Evolutionary conservation across 305 asterid species (phyloP).

Genomic region (Rubia peregrina): DNA sequence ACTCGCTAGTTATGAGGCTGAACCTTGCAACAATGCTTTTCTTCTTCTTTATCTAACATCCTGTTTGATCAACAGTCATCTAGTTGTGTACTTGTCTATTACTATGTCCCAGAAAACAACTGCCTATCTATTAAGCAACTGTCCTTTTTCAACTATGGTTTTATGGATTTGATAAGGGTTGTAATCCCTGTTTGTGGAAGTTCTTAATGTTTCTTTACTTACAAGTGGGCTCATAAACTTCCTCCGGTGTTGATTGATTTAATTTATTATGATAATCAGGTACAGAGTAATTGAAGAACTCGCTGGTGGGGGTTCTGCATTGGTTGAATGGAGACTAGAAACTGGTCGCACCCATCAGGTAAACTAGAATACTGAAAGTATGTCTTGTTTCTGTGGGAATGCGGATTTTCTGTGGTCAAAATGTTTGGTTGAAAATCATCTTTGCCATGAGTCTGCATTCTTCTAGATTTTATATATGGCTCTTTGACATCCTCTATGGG

Average conservation of each 20-base stretch:
- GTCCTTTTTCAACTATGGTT: neutral
- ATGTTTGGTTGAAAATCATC: neutral
- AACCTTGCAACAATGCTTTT: neutral
- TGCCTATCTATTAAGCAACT: neutral
- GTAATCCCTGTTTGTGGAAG: neutral
- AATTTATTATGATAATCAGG: conserved; percentile 37
- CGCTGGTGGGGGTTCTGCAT: conserved; percentile 75
- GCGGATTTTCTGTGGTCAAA: neutral
- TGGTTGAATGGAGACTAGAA: conserved; percentile 94
- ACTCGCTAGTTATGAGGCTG: neutral
- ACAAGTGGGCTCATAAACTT: neutral
- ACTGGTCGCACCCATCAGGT: conserved; percentile 99
- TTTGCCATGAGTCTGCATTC: neutral
- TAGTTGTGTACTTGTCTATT: neutral
- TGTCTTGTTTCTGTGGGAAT: neutral
- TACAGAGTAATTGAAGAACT: conserved; percentile 78
- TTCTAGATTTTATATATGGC: neutral
- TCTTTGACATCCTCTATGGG: neutral
- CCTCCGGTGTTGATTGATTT: neutral
- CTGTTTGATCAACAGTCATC: neutral
- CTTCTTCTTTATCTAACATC: neutral
- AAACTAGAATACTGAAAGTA: neutral
- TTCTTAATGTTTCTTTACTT: neutral
- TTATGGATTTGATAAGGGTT: neutral
- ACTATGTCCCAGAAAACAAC: neutral